phyloP scores from a whole-genome alignment of 352 stramenopile species.

The Pythium rishiriense region DNA sequence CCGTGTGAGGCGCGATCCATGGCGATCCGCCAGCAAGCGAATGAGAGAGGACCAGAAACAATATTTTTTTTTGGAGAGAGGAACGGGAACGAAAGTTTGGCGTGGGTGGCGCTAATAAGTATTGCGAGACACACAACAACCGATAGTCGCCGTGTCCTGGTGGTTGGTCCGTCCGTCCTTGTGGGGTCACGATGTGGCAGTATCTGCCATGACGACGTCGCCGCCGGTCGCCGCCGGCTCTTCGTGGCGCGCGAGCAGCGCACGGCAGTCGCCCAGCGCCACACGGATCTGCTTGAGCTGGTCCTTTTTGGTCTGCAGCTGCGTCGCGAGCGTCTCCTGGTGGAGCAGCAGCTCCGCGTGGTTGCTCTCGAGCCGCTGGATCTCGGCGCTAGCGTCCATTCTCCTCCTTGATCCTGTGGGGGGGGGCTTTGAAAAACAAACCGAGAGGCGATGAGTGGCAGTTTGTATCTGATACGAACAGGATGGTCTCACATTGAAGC shows the following conservation, averaged over 20 bases:
- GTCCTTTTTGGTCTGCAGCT: conserved; percentile 42
- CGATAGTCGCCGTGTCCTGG: background rate
- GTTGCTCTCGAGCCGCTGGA: conserved; percentile 56
- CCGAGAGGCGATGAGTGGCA: background rate
- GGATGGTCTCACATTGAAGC: conserved; percentile 18
- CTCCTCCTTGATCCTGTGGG: background rate
- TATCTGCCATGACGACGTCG: conserved; percentile 4
- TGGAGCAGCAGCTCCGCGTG: conserved; percentile 62
- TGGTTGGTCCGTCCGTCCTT: background rate
- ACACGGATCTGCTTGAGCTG: conserved; percentile 47
- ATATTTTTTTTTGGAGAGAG: too few relatives aligned
- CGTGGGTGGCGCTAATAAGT: conserved; percentile 11
- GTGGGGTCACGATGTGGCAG: background rate
- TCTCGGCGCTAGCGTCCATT: conserved; percentile 35
- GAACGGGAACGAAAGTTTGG: background rate
- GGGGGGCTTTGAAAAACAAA: background rate
- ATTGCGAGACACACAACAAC: conserved; percentile 8
- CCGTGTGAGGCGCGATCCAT: background rate
- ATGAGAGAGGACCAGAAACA: conserved; percentile 1
- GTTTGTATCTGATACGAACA: conserved; percentile 1
- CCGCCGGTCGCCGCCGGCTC: background rate
- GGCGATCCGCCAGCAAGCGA: background rate
- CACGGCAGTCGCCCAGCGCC: conserved; percentile 37
- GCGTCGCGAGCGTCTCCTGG: conserved; percentile 47
- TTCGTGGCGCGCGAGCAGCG: conserved; percentile 8